Evolutionary conservation across 1,284 basidiomycete species (phyloP), one percentile per base, ranked within the genome.

Genomic region (Cystobasidium pallidum): DNA sequence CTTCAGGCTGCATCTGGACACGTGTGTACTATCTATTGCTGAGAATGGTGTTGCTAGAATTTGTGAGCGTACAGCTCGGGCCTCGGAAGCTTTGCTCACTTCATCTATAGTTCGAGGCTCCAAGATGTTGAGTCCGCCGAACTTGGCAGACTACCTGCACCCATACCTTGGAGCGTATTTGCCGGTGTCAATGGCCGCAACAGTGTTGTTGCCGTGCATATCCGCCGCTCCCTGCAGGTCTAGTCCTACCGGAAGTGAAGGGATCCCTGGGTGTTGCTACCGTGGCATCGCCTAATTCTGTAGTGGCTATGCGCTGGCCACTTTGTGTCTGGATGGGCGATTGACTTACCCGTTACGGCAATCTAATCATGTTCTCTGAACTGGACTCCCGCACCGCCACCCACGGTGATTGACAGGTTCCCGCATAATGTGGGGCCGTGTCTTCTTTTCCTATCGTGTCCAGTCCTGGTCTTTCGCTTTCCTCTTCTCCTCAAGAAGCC

Each of bases 11-110:
- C 26, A 30, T 19, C 51, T 54, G 24, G 26, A 32, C 51, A 54
- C 51, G 51, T 54, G 51, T 54, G 30, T 54, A 28, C 24, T 54
- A 54, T 54, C 43, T 19, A 15, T 8, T 45, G 43, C 43, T n/a
- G 43, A n/a, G 43, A 8, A 17, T 3, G 4, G 3, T 45, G 43
- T 19, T 45, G 6, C 36, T 39, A 39, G 43, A 19, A 8, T 15
- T 11, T 17, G 15, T 45, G 43, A 45, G 7, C 19, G 11, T 41
- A 7, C 39, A 15, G 7, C 43, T 19, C 11, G 43, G 43, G 11
- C 3, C 43, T 19, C 43, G 43, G 43, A n/a, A 17, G 43, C 43
- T 45, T 3, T 28, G 51, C 21, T n/a, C 26, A 30, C 30, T 11
- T 26, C 30, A n/a, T n/a, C n/a, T n/a, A n/a, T 15, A 32, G 26